These are phyloP conservation scores for Syzygium oleosum DNA, from an alignment of 345 rosid species.

Conservation along the genomic window DNA sequence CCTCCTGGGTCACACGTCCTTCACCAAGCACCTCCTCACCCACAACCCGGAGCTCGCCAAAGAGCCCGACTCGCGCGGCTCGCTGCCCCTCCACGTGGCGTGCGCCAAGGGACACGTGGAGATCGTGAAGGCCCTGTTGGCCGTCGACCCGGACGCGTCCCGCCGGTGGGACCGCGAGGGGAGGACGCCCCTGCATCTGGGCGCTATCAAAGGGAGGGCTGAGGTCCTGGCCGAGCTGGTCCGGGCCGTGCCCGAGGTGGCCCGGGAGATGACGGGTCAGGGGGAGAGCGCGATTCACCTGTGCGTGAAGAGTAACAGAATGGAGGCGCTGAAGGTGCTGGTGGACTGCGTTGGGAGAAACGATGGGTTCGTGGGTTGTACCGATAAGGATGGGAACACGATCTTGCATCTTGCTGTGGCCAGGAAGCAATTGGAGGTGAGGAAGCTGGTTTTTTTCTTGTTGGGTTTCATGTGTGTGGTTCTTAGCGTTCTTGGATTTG, in stretches of 20 bases:
- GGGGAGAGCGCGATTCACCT: constrained; percentile 14
- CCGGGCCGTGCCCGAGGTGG: constrained; percentile 5
- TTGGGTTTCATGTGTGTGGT: not conserved
- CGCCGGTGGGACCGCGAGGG: constrained; percentile 8
- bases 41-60: constrained; percentile 6
- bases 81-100: constrained; percentile 13
- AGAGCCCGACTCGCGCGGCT: constrained; percentile 1
- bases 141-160: constrained; percentile 5
- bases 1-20: constrained; percentile 12
- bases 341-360: constrained; percentile 3
- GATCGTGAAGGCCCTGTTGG: constrained; percentile 7
- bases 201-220: constrained; percentile 12
- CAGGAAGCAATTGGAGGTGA: constrained; percentile 19
- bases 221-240: constrained; percentile 6
- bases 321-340: constrained; percentile 15
- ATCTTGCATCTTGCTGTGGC: constrained; percentile 15
- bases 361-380: constrained; percentile 5
- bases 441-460: not conserved
- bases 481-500: not conserved
- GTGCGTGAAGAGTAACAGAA: constrained; percentile 9
- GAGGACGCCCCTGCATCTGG: constrained; percentile 17
- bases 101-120: constrained; percentile 14
- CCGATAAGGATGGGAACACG: constrained; percentile 14
- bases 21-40: constrained; percentile 2
- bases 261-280: not conserved